These are phyloP conservation scores for Acanthochlamys bracteata DNA, from an alignment of 106 monocot genomes.

Conservation along the genomic window DNA sequence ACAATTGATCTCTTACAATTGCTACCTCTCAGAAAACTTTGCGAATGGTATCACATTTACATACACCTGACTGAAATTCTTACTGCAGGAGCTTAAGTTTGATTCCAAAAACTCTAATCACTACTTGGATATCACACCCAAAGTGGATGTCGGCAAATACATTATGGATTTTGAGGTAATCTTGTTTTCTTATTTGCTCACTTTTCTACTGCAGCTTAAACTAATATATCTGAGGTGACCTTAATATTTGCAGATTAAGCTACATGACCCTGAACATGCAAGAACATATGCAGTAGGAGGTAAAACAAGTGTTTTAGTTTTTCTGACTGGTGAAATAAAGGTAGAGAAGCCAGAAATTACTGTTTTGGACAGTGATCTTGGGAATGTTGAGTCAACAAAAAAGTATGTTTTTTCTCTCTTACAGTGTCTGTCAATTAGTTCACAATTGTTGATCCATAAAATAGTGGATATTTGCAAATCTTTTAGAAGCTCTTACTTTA, in stretches of 20 bases:
- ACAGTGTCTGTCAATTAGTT: too few species aligned
- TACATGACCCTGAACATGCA: slow-evolving; percentile 55
- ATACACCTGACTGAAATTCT: too few species aligned
- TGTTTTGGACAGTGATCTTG: slow-evolving; percentile 62
- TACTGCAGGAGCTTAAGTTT: slow-evolving; percentile 65
- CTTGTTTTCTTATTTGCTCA: neutral
- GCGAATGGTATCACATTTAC: too few species aligned
- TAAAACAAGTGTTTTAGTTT: slow-evolving; percentile 14
- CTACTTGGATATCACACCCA: slow-evolving; percentile 64
- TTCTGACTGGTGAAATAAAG: slow-evolving; percentile 67
- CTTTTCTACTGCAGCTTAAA: neutral
- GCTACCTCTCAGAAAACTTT: too few species aligned
- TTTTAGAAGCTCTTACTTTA: too few species aligned
- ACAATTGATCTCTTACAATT: too few species aligned
- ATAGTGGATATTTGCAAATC: too few species aligned
- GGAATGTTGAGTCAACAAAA: slow-evolving; percentile 35
- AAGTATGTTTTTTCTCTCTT: slow-evolving; percentile 33
- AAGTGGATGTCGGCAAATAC: slow-evolving; percentile 86
- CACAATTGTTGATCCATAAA: too few species aligned
- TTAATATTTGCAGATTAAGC: slow-evolving; percentile 40
- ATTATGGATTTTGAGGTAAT: slow-evolving; percentile 70
- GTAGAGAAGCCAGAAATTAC: slow-evolving; percentile 78
- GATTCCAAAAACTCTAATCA: slow-evolving; percentile 56
- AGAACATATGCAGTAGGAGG: slow-evolving; percentile 55
- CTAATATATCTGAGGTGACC: slow-evolving; percentile 6